A percentile compares a stretch with the other conserved stretches of the same genome.
Conservation (phyloP, 495 filamentous ascomycete genomes). For the Cudoniella acicularis region DNA sequence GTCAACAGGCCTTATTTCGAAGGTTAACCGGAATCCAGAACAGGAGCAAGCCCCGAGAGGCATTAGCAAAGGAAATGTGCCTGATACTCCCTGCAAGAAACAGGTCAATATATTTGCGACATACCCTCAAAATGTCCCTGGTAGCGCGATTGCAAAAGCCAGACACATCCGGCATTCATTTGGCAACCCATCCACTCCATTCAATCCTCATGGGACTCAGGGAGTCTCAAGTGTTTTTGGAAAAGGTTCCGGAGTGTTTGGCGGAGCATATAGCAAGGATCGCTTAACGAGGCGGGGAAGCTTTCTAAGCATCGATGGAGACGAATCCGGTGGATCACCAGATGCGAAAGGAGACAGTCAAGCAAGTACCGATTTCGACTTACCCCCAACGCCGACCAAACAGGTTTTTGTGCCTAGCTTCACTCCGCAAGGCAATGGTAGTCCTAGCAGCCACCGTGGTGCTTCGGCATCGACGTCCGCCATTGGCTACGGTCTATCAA, state of each 20-base stretch:
- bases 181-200: conserved; percentile 58
- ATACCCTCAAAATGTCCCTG: conserved; percentile 49
- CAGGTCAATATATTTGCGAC: conserved; percentile 61
- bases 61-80: conserved; percentile 54
- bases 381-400: conserved; percentile 93
- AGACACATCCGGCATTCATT: conserved; percentile 61
- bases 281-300: conserved; percentile 62
- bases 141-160: conserved; percentile 51
- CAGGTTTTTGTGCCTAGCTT: conserved; percentile 36
- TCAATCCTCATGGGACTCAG: conserved; percentile 40
- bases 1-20: conserved; percentile 92
- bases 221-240: conserved; percentile 55
- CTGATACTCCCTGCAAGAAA: conserved; percentile 95
- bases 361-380: conserved; percentile 59
- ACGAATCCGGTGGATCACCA: conserved; percentile 51
- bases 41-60: conserved; percentile 49
- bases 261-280: conserved; percentile 47
- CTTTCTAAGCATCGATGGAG: conserved; percentile 72
- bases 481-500: conserved; percentile 13
- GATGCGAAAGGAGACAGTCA: conserved; percentile 54
- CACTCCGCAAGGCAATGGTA: conserved; percentile 8
- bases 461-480: conserved; percentile 17
- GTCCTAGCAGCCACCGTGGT: conserved; percentile 23
- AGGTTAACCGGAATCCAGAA: conserved; percentile 62
- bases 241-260: conserved; percentile 65